Evolutionary conservation across 345 rosid species (phyloP).

Genomic region (Eucalyptus viminalis): DNA sequence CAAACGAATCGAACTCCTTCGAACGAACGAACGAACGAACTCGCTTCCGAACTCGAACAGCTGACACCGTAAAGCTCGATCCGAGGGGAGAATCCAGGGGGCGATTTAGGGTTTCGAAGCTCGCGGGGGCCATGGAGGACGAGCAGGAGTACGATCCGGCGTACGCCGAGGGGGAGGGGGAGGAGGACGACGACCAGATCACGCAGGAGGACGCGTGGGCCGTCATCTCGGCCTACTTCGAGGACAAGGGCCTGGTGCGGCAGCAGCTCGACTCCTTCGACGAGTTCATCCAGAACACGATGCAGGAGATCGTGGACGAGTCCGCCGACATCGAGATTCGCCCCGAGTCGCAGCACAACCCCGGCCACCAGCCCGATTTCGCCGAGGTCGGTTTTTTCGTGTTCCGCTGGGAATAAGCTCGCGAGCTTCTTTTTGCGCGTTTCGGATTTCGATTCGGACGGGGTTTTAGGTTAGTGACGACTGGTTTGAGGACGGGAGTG

Average conservation of each 20-base stretch:
- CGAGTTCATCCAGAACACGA: conserved; percentile 93
- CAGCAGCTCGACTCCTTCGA: conserved; percentile 96
- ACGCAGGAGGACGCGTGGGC: conserved; percentile 96
- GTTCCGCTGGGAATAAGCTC: not conserved
- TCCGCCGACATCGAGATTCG: conserved; percentile 93
- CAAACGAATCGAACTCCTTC: not conserved
- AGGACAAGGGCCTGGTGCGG: conserved; percentile 89
- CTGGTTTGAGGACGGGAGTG: not conserved
- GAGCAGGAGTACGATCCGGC: conserved; percentile 51
- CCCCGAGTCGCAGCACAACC: conserved; percentile 96
- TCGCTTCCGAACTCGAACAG: not conserved
- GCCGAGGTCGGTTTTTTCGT: conserved; percentile 50
- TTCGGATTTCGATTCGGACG: too few species aligned
- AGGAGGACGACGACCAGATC: conserved; percentile 70
- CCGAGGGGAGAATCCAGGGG: not conserved
- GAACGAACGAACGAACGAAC: not conserved
- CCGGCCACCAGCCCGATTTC: conserved; percentile 84
- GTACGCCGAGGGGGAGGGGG: conserved; percentile 28
- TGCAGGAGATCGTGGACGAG: conserved; percentile 95
- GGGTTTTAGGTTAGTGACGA: not conserved
- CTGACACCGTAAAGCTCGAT: not conserved
- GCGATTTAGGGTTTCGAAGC: not conserved
- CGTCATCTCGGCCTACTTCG: conserved; percentile 90
- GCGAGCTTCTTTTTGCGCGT: not conserved
- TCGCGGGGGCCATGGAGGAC: conserved; percentile 18